Base-by-base conservation (phyloP, 768 basidiomycete genomes). In the Pilatotrama ljubarskyi region DNA sequence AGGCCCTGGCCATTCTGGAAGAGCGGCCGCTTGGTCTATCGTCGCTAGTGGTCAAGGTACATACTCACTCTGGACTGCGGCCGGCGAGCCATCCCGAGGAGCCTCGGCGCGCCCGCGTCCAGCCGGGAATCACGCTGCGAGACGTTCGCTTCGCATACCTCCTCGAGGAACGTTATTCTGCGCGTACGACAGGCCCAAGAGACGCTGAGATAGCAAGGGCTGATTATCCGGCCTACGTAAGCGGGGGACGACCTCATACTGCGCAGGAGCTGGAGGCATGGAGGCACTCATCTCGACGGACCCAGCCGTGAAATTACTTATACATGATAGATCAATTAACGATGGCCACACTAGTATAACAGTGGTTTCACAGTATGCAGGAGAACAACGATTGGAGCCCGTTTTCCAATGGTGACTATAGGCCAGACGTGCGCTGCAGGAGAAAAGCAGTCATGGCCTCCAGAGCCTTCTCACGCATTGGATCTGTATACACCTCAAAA, bases 81-180 rank as follows among this genome's bases (percentile, higher is more conserved):
- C 55, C 44, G 10, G 14, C 55, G 4, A 1, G 32, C 5, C 9
- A 24, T 20, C 40, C 24, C 0, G 57, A 47, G 11, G 59, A 56
- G 40, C 51, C 43, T 42, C 65, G 29, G 46, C 54, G 57, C 59
- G 61, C 51, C 38, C 72, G 61, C 3, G 38, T 49, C 1, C 32
- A 38, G 29, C 74, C 81, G 0, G 79, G 82, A 13, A 76, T 84
- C 43, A 84, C 84, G 0, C 66, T 71, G 5, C 80, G 80, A 29
- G 84, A 86, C 61, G 55, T 83, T 32, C 80, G 83, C 46, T 69
- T 84, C 35, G 84, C 82, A 8, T 68, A 70, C 8, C 69, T 71
- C 13, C 63, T 80, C n/a, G 82, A 85, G 62, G 58, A 60, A 7
- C 26, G 17, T n/a, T n/a, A 11, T 55, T 51, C 36, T 18, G 36